phyloP scores from a whole-genome alignment of 2,329 filamentous ascomycete genomes.

The Ilyonectria mors-panacis region DNA sequence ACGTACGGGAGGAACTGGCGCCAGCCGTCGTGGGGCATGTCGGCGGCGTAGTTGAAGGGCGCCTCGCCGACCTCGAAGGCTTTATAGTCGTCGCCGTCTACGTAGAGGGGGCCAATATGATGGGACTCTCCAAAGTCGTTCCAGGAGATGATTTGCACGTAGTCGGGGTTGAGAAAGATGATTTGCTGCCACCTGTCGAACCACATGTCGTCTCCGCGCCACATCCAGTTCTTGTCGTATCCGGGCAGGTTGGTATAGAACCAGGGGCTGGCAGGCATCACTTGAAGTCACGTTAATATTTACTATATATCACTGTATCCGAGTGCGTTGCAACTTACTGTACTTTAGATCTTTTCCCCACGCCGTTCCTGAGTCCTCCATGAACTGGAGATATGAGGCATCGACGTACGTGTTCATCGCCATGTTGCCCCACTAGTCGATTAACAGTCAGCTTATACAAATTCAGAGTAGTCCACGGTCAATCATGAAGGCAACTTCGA shows the following conservation, averaged over 20 bases:
- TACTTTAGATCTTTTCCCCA: conserved; percentile 15
- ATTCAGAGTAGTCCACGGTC: too few species aligned
- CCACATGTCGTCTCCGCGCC: conserved; percentile 11
- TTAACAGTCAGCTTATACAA: too few species aligned
- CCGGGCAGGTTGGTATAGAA: conserved; percentile 16
- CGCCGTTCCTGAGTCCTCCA: conserved; percentile 1
- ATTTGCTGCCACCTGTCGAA: conserved; percentile 17
- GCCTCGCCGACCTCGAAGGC: conserved; percentile 5
- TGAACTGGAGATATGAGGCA: conserved; percentile 20
- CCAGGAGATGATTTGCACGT: conserved; percentile 22
- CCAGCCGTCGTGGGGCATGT: conserved; percentile 21
- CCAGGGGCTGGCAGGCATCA: conserved; percentile 21
- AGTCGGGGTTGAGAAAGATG: conserved; percentile 15
- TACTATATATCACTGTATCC: too few species aligned
- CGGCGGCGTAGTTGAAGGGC: conserved; percentile 8
- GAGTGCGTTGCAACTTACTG: not conserved
- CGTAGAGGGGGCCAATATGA: conserved; percentile 13
- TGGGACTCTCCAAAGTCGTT: conserved; percentile 20
- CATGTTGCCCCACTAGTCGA: conserved; percentile 10
- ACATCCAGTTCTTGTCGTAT: conserved; percentile 20
- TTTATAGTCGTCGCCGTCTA: conserved; percentile 15
- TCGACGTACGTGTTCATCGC: conserved; percentile 25
- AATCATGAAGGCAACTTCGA: too few species aligned
- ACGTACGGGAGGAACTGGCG: conserved; percentile 9
- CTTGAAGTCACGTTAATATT: too few species aligned